Base-by-base conservation (phyloP, 2,329 filamentous ascomycete species). In the Aspergillus awamori region DNA sequence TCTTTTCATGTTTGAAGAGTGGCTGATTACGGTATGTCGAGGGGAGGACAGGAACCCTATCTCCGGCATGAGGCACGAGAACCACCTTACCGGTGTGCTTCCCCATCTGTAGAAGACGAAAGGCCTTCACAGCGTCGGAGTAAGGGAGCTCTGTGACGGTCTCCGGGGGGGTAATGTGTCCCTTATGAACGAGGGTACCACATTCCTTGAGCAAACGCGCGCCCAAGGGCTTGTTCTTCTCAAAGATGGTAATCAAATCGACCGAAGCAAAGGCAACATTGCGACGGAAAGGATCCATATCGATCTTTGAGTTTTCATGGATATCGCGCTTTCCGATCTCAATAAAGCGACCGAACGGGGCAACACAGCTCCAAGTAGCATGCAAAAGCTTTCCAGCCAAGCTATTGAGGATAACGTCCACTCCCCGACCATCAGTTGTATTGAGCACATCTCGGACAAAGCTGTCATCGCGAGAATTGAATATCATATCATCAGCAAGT, bases 301-400 rank as follows among this genome's bases (percentile, higher is more conserved):
- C 36, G 6, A 55, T 17, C 5, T 24, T 15, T 5, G 13, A 28
- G 22, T 55, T 55, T 8, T 15, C 8, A 7, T 38, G 38, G 13
- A 55, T 55, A 39, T 53, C 28, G 4, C n/a, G 8, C 30, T 53
- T 53, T 20, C 51, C 51, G 11, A 53, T 53, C 51, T 55, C 53
- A 13, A 55, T 33, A 43, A 55, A 55, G 4, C 53, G 53, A n/a
- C 53, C 53, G 17, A 55, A 55, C 20, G 53, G 53, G 8, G 53
- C 53, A n/a, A 55, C 10, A 13, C 36, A 43, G 22, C 11, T 41
- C 53, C 53, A 55, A 5, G 17, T 43, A 8, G 38, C 53, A 8
- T 33, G 53, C 7, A 55, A 36, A 10, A 55, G 20, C n/a, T 41
- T 33, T n/a, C 53, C 53, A 28, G 53, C 17, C 13, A 55, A 17